Conservation (phyloP, 1,284 basidiomycete genomes). For the Pterula multifida region DNA sequence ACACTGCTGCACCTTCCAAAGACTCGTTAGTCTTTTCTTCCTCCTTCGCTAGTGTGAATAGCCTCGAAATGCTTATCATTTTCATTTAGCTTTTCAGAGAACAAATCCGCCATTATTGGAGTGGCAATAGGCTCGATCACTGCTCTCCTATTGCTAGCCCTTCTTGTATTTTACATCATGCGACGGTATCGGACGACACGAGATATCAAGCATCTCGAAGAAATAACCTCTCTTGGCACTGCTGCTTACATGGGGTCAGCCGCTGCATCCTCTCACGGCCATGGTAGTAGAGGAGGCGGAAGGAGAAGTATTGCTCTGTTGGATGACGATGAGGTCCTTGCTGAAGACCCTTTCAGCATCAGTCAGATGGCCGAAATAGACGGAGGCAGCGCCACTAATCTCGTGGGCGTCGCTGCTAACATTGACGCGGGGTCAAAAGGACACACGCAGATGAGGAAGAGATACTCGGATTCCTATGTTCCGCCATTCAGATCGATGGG, state of each 20-base stretch:
- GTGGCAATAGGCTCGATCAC: background rate
- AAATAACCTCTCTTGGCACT: background rate
- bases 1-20: background rate
- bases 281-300: background rate
- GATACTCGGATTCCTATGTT: background rate
- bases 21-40: background rate
- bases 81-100: background rate
- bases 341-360: background rate
- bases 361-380: background rate
- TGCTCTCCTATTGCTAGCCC: background rate
- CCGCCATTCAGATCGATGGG: no score
- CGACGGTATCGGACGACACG: background rate
- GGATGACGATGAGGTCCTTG: background rate
- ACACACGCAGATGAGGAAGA: background rate
- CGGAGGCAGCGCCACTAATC: background rate
- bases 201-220: background rate
- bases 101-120: background rate
- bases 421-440: background rate
- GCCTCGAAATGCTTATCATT: background rate
- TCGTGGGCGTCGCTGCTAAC: background rate
- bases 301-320: background rate
- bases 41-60: background rate
- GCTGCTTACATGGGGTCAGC: background rate
- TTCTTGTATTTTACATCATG: background rate
- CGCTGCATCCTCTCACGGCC: background rate